These are phyloP conservation scores for Penicillium argentinense DNA, from an alignment of 495 filamentous ascomycete genomes.

Conservation along the genomic window DNA sequence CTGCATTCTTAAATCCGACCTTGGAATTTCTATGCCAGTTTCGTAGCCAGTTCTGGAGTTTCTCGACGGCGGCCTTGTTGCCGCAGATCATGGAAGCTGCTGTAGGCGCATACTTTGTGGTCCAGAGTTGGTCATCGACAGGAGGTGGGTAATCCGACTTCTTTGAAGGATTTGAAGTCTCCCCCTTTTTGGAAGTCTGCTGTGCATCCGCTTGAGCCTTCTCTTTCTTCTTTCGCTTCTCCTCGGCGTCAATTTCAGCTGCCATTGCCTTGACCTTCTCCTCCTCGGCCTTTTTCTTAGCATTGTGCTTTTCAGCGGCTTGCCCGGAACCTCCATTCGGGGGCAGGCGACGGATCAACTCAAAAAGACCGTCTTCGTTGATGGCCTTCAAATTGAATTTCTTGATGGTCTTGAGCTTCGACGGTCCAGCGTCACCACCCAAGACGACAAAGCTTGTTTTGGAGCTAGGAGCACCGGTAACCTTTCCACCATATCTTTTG, in stretches of 20 bases:
- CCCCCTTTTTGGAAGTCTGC: constrained; percentile 18
- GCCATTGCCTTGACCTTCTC: constrained; percentile 75
- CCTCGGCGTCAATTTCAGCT: constrained; percentile 72
- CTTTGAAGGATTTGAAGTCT: constrained; percentile 23
- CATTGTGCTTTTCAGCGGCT: constrained; percentile 78
- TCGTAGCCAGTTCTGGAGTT: constrained; percentile 80
- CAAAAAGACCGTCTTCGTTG: constrained; percentile 87
- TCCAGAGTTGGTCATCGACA: constrained; percentile 78
- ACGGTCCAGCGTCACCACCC: constrained; percentile 87
- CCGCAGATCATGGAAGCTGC: constrained; percentile 86
- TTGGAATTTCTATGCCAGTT: constrained; percentile 76
- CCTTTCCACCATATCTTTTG: constrained; percentile 90
- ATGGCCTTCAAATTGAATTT: constrained; percentile 82
- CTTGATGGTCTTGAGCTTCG: constrained; percentile 86
- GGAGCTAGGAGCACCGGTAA: constrained; percentile 77
- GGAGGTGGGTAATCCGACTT: too few species aligned
- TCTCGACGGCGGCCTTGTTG: constrained; percentile 89
- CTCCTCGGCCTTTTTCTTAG: constrained; percentile 79
- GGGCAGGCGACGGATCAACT: constrained; percentile 79
- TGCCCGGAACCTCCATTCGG: constrained; percentile 83
- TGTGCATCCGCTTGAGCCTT: constrained; percentile 43
- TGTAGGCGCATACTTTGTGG: constrained; percentile 90
- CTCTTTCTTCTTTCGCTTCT: constrained; percentile 52
- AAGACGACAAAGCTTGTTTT: constrained; percentile 95
- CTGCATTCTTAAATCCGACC: constrained; percentile 71